Percentiles rank a stretch among this genome's conserved stretches.
Evolutionary conservation across 2,329 filamentous ascomycete species (phyloP).

Genomic region (Blumeria hordei): DNA sequence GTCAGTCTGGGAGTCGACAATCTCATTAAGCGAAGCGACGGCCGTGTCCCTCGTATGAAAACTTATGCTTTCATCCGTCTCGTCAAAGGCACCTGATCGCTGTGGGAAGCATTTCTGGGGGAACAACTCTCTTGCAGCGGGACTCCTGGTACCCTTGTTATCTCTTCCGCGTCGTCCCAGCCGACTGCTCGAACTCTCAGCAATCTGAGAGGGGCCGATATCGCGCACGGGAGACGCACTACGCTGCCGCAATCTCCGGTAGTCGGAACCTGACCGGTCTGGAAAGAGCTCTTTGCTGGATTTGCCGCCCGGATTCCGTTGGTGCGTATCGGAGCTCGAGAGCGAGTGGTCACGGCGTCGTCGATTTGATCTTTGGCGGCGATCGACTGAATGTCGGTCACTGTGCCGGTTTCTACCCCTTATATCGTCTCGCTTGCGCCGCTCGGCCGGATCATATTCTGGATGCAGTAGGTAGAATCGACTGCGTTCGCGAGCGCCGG

Average conservation of each 20-base stretch:
- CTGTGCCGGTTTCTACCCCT: conserved; percentile 30
- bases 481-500: conserved; percentile 55
- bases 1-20: too few species aligned
- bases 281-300: conserved; percentile 38
- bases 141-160: conserved; percentile 2
- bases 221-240: conserved; percentile 15
- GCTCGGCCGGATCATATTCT: conserved; percentile 62
- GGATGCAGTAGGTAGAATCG: conserved; percentile 84
- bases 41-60: conserved; percentile 24
- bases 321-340: background rate
- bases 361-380: conserved; percentile 25
- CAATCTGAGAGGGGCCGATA: conserved; percentile 7
- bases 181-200: background rate
- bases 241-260: conserved; percentile 14
- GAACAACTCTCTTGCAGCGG: conserved; percentile 26
- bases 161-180: too few species aligned
- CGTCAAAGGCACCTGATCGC: conserved; percentile 26
- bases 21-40: conserved; percentile 24
- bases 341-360: conserved; percentile 4
- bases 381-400: conserved; percentile 25
- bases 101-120: conserved; percentile 23
- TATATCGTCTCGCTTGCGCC: conserved; percentile 29
- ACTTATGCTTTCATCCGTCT: conserved; percentile 27
- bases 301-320: conserved; percentile 1
- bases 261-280: conserved; percentile 12